Evolutionary conservation across 1,284 basidiomycete genomes (phyloP).

Genomic region (Cryptococcus jaspeensis): DNA sequence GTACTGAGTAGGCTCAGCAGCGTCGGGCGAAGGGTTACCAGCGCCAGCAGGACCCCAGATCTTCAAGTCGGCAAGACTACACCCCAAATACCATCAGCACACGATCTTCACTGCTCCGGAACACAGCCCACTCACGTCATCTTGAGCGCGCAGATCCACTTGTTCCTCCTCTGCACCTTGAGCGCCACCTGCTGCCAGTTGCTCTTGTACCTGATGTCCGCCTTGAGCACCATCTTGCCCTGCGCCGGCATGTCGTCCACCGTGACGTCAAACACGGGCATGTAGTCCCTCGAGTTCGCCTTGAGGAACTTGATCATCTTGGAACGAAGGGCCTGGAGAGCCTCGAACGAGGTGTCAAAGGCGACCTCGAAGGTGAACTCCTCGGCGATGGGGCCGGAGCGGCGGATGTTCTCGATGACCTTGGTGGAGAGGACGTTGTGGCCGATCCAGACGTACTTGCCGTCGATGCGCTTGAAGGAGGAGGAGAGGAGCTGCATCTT

Average conservation of each 20-base stretch:
- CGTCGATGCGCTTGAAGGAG: constrained; percentile 54
- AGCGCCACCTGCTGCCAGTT: constrained; percentile 81
- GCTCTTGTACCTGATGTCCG: constrained; percentile 80
- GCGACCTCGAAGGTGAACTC: constrained; percentile 67
- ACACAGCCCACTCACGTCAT: constrained; percentile 48
- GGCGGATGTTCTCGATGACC: constrained; percentile 57
- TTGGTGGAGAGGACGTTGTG: constrained; percentile 62
- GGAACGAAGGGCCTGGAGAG: constrained; percentile 73
- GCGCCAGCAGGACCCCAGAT: constrained; percentile 73
- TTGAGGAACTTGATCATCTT: constrained; percentile 81
- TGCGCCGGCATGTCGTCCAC: constrained; percentile 75
- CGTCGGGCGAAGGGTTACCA: constrained; percentile 58
- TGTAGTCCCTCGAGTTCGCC: constrained; percentile 67
- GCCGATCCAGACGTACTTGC: constrained; percentile 63
- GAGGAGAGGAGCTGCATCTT: constrained; percentile 82
- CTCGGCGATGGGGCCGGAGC: constrained; percentile 54
- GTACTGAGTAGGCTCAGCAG: constrained; percentile 60
- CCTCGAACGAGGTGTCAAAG: constrained; percentile 76
- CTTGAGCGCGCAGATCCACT: constrained; percentile 88
- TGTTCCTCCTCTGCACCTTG: constrained; percentile 72
- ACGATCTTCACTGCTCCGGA: constrained; percentile 11
- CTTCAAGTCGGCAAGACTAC: constrained; percentile 61
- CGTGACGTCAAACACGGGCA: constrained; percentile 64
- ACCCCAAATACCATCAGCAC: neutral
- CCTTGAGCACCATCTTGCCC: constrained; percentile 71